phyloP scores from a whole-genome alignment of 2,329 filamentous ascomycete species.

The Colletotrichum godetiae region DNA sequence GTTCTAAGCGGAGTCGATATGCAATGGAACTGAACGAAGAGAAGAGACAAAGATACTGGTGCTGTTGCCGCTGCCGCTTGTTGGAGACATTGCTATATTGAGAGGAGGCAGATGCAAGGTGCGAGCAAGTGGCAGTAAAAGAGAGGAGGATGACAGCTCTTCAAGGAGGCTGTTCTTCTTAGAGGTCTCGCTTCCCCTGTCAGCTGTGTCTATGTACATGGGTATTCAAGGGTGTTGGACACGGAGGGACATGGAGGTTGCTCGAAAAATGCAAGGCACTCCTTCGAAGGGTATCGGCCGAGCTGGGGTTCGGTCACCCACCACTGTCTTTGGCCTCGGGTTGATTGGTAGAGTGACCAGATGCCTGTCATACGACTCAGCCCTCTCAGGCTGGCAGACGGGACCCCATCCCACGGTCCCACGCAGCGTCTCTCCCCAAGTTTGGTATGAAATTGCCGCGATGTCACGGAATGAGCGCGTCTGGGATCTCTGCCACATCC shows the following conservation, averaged over 20 bases:
- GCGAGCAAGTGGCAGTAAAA: constrained; percentile 43
- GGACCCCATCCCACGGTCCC: constrained; percentile 19
- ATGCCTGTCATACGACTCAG: constrained; percentile 37
- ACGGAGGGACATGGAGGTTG: constrained; percentile 18
- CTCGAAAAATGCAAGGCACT: constrained; percentile 40
- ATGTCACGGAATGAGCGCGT: constrained; percentile 34
- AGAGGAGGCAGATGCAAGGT: constrained; percentile 40
- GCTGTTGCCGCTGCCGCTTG: constrained; percentile 39
- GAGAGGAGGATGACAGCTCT: constrained; percentile 35
- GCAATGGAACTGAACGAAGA: constrained; percentile 50
- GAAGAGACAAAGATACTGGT: constrained; percentile 44
- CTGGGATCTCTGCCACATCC: constrained; percentile 24
- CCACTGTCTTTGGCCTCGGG: constrained; percentile 29
- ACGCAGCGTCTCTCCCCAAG: constrained; percentile 31
- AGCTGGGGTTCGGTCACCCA: constrained; percentile 33
- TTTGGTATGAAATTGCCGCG: constrained; percentile 30
- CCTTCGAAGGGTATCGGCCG: constrained; percentile 33
- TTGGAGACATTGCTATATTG: constrained; percentile 55
- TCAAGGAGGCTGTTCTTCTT: constrained; percentile 40
- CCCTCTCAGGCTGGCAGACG: constrained; percentile 34
- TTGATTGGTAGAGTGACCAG: constrained; percentile 31
- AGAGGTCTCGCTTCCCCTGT: constrained; percentile 39
- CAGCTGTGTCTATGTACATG: constrained; percentile 39
- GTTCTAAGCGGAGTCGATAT: constrained; percentile 45
- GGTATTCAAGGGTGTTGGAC: constrained; percentile 32